Base-by-base conservation (phyloP, 225 moss, liverwort and hornwort genomes). In the Bryum argenteum region DNA sequence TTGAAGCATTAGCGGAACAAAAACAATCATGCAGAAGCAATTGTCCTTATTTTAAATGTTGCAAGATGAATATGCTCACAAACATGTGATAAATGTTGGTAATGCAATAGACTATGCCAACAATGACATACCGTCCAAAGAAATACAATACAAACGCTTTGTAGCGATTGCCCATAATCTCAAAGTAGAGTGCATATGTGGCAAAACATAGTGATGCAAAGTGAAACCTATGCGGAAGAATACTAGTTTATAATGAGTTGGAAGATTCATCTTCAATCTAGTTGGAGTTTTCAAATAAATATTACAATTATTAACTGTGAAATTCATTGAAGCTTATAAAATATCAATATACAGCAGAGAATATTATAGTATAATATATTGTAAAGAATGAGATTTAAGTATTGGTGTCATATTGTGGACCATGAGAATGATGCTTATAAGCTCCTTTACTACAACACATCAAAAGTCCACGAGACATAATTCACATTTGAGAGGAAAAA, bases 91-190 rank as follows among this genome's bases (percentile, higher is more conserved):
- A 61, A 4, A 44, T 53, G 21, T 65, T 59, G 24, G 19, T 52
- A 10, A 20, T 10, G 2, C 45, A 37, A 3, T 9, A 59, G 72
- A 54, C 91, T 71, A 91, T 51, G 74, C 89, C 89, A 48, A 85
- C 91, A 74, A 91, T 87, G 26, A 91, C 71, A 76, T 87, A 89
- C 64, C 80, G 74, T 43, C 87, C 89, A 76, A 91, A 91, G 28
- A 89, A 83, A 69, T 89, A 91, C 40, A 91, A 61, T 10, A 89
- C 89, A 80, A 87, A 91, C 39, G 91, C 91, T 78, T 91, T 89
- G 48, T 91, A 91, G 78, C 85, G 87, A 54, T 89, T 83, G 45
- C 89, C 87, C 74, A 85, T 38, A 63, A 85, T 89, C 63, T 77
- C 72, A 78, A 87, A 85, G 65, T 76, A 83, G 65, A 87, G 60